Evolutionary conservation across 257 asterid genomes (phyloP).

Genomic region (Eucommia ulmoides): DNA sequence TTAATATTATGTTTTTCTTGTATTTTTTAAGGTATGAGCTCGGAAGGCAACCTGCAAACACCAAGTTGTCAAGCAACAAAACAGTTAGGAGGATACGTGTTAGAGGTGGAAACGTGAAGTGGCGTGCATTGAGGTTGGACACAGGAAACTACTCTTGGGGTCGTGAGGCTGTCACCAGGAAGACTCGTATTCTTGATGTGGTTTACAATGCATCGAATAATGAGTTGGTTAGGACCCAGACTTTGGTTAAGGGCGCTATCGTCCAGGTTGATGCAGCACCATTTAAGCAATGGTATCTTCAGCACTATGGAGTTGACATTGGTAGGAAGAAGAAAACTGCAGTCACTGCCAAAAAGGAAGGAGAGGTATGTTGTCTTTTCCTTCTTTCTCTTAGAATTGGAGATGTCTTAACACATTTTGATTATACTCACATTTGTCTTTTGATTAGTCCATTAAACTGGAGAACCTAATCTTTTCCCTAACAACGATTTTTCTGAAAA

Average conservation of each 20-base stretch:
- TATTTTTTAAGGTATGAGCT: constrained; percentile 27
- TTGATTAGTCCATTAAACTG: too few species aligned
- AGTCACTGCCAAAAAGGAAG: constrained; percentile 24
- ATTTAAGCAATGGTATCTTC: constrained; percentile 39
- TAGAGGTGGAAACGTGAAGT: constrained; percentile 41
- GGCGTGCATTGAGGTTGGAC: constrained; percentile 46
- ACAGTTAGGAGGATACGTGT: constrained; percentile 26
- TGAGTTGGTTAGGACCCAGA: constrained; percentile 33
- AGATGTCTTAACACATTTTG: too few species aligned
- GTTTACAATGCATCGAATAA: constrained; percentile 37
- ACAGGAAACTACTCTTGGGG: constrained; percentile 50
- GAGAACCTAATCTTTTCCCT: too few species aligned
- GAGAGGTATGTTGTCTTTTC: constrained; percentile 14
- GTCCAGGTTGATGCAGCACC: constrained; percentile 43
- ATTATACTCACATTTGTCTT: too few species aligned
- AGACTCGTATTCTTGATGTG: constrained; percentile 28
- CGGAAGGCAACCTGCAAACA: constrained; percentile 34
- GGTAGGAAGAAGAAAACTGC: constrained; percentile 31
- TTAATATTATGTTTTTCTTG: not conserved
- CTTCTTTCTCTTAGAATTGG: not conserved
- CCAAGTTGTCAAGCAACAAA: constrained; percentile 26
- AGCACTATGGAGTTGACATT: constrained; percentile 32
- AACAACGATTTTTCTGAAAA: too few species aligned
- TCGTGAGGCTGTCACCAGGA: constrained; percentile 31
- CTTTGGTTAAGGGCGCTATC: constrained; percentile 33